Base-by-base conservation (phyloP, 1,284 basidiomycete genomes). In the Omphalotus olearius region DNA sequence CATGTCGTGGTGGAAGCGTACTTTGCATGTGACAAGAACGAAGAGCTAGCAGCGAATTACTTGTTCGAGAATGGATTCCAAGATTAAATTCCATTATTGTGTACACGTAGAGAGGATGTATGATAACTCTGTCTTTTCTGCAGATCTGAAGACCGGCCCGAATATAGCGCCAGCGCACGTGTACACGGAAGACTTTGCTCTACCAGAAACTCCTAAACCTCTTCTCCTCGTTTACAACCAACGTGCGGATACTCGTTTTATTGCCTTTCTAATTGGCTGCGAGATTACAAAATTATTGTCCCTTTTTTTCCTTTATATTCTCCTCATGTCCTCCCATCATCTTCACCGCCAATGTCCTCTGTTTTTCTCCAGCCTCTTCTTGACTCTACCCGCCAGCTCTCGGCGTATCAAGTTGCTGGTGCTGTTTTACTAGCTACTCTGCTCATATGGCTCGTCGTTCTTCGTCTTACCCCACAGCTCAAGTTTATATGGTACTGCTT, bases 11-110 rank as follows among this genome's bases (percentile, higher is more conserved):
- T 93, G 40, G 83, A 96, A 67, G 94, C 94, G 0, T 98, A 91
- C 71, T 80, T 93, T 70, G 85, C 86, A 4, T 97, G 93, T 68
- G 94, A 93, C 68, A 94, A 91, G 78, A 93, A 98, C 64, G 94
- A 98, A 70, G 93, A 96, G 66, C 71, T 95, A 39, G 93, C 94
- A 1, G 94, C 94, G 17, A 96, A 95, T 65, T 95, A 86, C 63
- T 69, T 95, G 62, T 94, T 95, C 60, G 93, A 95, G 58, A 68
- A 73, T 55, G 73, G 73, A 2, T 83, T 85, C 26, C 52, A 54
- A 56, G 47, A 55, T 25, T 55, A 23, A 50, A 47, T 13, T 49
- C 28, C 40, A 26, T 43, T 38, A 38, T 51, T 45, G 47, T 40
- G 35, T 40, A 39, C 48, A 49, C 16, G 30, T 49, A 17, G 44